A percentile compares a stretch with the other conserved stretches of the same genome.
Conservation (phyloP, 257 asterid species). For the Solanum corneliomulleri region DNA sequence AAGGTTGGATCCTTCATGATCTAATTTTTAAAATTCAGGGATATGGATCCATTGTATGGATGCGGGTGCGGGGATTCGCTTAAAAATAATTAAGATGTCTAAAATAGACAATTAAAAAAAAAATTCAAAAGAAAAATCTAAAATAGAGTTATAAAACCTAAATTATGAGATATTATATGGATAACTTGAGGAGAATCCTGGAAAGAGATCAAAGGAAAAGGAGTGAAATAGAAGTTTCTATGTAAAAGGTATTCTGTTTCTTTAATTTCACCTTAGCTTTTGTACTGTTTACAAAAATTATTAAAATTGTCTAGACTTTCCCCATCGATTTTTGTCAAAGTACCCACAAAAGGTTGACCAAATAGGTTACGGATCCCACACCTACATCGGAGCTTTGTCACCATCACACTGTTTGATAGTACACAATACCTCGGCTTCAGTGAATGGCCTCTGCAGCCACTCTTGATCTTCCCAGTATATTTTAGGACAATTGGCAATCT, state of each 20-base stretch:
- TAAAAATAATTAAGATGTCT: not conserved
- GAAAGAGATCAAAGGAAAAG: no score
- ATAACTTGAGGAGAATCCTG: no score
- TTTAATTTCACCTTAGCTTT: not conserved
- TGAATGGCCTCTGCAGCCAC: no score
- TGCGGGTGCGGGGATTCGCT: not conserved
- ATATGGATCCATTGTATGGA: not conserved
- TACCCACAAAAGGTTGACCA: not conserved
- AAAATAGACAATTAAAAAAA: no score
- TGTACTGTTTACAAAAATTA: not conserved
- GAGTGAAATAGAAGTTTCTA: no score
- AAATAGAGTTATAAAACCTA: not conserved
- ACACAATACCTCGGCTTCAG: no score
- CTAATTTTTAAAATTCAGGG: not conserved
- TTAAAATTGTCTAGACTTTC: not conserved
- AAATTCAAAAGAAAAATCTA: not conserved
- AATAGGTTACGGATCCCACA: not conserved
- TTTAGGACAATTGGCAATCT: no score
- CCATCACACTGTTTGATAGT: no score
- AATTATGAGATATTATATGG: no score
- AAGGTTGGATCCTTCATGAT: not conserved
- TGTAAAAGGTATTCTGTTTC: not conserved
- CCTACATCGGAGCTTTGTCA: not conserved
- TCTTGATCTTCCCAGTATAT: no score
- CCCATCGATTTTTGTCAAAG: not conserved